Conservation (phyloP, 2,329 filamentous ascomycete species). For the Verticillium zaregamsianum region DNA sequence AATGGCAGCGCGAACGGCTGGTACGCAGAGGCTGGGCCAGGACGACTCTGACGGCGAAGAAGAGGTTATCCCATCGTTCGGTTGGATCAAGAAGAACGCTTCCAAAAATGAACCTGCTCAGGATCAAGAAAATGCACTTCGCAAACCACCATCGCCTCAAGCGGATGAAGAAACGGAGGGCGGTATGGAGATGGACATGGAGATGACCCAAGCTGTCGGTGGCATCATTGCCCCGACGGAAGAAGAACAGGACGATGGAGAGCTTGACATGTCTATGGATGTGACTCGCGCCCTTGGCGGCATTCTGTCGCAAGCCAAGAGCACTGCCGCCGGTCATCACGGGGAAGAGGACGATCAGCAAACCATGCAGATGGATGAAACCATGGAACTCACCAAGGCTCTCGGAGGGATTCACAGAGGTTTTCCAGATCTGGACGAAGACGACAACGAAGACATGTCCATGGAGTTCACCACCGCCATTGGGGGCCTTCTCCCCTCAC, state of each 20-base stretch:
- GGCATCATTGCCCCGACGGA: slow-evolving; percentile 47
- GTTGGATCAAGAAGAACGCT: slow-evolving; percentile 60
- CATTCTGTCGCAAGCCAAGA: slow-evolving; percentile 51
- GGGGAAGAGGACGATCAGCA: not conserved
- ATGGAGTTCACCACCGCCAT: slow-evolving; percentile 73
- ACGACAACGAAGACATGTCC: slow-evolving; percentile 65
- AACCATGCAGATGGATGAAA: slow-evolving; percentile 49
- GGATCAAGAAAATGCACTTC: slow-evolving; percentile 5
- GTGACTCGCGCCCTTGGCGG: slow-evolving; percentile 79
- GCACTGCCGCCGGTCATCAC: not conserved
- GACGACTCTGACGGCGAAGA: slow-evolving; percentile 48
- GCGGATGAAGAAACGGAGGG: slow-evolving; percentile 27
- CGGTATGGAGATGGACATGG: slow-evolving; percentile 48
- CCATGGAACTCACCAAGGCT: slow-evolving; percentile 82
- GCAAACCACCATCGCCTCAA: not conserved
- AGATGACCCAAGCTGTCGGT: slow-evolving; percentile 52
- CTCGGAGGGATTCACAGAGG: slow-evolving; percentile 62
- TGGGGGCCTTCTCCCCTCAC: slow-evolving; percentile 44
- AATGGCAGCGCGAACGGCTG: slow-evolving; percentile 70
- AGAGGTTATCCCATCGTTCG: slow-evolving; percentile 71
- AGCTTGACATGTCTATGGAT: slow-evolving; percentile 86
- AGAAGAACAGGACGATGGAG: slow-evolving; percentile 55
- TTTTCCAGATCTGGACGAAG: slow-evolving; percentile 24
- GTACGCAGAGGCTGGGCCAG: slow-evolving; percentile 63
- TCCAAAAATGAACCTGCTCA: not conserved